Percentiles rank a stretch among this genome's conserved stretches.
Evolutionary conservation across 1,284 basidiomycete species (phyloP).

Genomic region (Rhodotorula glutinis): DNA sequence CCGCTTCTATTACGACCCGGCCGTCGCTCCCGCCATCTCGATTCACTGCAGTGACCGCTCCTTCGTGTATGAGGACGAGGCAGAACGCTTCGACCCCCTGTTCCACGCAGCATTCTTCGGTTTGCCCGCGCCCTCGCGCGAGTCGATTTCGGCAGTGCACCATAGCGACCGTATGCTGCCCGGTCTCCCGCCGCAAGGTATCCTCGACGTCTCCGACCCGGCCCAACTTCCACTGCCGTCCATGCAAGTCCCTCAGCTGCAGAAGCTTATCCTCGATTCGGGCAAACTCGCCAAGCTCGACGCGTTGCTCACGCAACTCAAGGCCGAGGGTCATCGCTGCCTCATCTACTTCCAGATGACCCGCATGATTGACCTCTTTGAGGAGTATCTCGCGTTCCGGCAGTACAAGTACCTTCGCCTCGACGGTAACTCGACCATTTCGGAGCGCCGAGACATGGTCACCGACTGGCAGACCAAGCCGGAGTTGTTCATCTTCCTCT

Average conservation of each 20-base stretch:
- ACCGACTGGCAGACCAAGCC: slow-evolving; percentile 99
- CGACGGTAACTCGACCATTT: slow-evolving; percentile 92
- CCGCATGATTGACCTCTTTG: slow-evolving; percentile 98
- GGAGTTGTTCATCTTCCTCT: slow-evolving; percentile 91
- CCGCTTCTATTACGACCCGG: slow-evolving; percentile 77
- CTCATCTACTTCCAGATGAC: slow-evolving; percentile 99
- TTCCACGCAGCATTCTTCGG: slow-evolving; percentile 77
- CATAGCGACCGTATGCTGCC: slow-evolving; percentile 60
- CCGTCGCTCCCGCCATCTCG: slow-evolving; percentile 77
- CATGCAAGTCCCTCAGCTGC: slow-evolving; percentile 93
- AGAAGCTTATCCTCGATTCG: slow-evolving; percentile 94
- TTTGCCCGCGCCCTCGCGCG: slow-evolving; percentile 65
- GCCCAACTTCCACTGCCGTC: slow-evolving; percentile 77
- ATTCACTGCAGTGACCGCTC: slow-evolving; percentile 72
- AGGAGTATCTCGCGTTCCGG: slow-evolving; percentile 95
- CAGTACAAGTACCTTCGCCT: slow-evolving; percentile 97
- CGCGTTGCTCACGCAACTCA: slow-evolving; percentile 82
- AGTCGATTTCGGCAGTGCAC: slow-evolving; percentile 60
- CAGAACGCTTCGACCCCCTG: slow-evolving; percentile 55
- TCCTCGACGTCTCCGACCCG: slow-evolving; percentile 64
- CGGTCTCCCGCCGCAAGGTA: slow-evolving; percentile 63
- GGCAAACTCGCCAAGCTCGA: slow-evolving; percentile 93
- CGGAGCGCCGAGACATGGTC: slow-evolving; percentile 97
- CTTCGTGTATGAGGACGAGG: slow-evolving; percentile 64
- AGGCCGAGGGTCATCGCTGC: slow-evolving; percentile 88